phyloP scores from a whole-genome alignment of 345 rosid genomes.

The Euphorbia lathyris region DNA sequence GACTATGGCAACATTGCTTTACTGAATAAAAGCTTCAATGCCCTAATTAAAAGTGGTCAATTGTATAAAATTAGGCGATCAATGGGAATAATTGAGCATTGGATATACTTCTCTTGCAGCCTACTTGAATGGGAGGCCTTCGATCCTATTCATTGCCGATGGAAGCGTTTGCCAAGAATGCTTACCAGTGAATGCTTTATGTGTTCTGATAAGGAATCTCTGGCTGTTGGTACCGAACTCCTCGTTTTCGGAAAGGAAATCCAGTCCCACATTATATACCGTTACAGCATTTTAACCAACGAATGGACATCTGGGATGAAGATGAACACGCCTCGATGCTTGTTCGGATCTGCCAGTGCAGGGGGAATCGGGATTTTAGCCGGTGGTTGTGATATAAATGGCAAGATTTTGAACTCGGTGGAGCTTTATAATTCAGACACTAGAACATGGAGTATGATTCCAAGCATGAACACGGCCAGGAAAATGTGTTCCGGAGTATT shows the following conservation, averaged over 20 bases:
- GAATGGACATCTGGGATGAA: slow-evolving; percentile 36
- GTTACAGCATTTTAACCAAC: slow-evolving; percentile 39
- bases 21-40: slow-evolving; percentile 34
- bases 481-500: slow-evolving; percentile 75
- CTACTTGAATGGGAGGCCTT: slow-evolving; percentile 75
- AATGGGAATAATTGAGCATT: slow-evolving; percentile 41
- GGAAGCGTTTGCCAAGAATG: slow-evolving; percentile 75
- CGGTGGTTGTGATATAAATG: slow-evolving; percentile 65
- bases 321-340: slow-evolving; percentile 60
- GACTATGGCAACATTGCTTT: slow-evolving; percentile 38
- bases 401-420: slow-evolving; percentile 47
- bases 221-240: slow-evolving; percentile 46
- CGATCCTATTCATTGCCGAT: slow-evolving; percentile 54
- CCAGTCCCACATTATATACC: slow-evolving; percentile 28
- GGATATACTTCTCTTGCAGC: slow-evolving; percentile 79
- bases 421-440: slow-evolving; percentile 71
- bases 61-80: slow-evolving; percentile 36
- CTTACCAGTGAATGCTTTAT: slow-evolving; percentile 36
- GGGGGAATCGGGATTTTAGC: slow-evolving; percentile 72
- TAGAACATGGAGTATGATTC: slow-evolving; percentile 51
- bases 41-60: slow-evolving; percentile 29
- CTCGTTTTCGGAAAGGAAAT: slow-evolving; percentile 41
- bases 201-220: slow-evolving; percentile 43
- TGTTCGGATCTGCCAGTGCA: slow-evolving; percentile 69
- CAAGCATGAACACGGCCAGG: slow-evolving; percentile 62